These are phyloP conservation scores for Teratosphaeria zuluensis DNA, from an alignment of 2,329 filamentous ascomycete species.

Conservation along the genomic window DNA sequence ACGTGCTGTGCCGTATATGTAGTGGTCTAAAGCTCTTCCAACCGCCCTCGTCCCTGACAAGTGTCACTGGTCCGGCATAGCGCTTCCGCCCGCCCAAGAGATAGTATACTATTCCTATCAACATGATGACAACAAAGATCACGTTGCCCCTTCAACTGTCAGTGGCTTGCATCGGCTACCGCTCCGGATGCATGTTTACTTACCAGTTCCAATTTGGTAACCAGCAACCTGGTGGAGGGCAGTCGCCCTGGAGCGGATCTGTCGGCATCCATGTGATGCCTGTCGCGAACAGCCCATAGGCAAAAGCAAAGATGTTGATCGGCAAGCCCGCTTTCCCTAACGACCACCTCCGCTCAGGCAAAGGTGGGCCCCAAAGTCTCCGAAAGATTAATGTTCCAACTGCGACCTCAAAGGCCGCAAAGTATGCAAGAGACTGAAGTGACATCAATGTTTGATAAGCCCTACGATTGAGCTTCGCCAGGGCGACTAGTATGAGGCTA, in stretches of 20 bases:
- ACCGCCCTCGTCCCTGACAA: neutral
- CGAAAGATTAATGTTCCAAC: neutral
- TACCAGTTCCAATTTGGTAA: neutral
- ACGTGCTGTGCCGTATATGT: neutral
- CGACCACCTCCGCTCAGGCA: slow-evolving; percentile 29
- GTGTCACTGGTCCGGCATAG: slow-evolving; percentile 23
- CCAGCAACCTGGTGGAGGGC: neutral
- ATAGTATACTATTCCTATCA: slow-evolving; percentile 10
- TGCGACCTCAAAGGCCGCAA: neutral
- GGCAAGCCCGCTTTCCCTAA: slow-evolving; percentile 27
- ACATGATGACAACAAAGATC: slow-evolving; percentile 5
- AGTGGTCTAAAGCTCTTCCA: neutral
- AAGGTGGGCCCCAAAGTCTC: slow-evolving; percentile 5
- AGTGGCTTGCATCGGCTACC: neutral
- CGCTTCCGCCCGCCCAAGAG: slow-evolving; percentile 8
- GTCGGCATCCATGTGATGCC: neutral
- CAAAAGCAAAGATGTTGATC: slow-evolving; percentile 20
- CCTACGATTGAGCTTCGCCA: neutral
- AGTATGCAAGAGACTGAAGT: neutral
- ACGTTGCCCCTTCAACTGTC: neutral
- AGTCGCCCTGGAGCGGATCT: neutral
- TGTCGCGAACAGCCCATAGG: neutral
- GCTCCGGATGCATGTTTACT: neutral
- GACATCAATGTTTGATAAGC: neutral
- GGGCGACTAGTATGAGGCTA: neutral